phyloP scores from a whole-genome alignment of 1,284 basidiomycete species.

The Cryptococcus hybrid region DNA sequence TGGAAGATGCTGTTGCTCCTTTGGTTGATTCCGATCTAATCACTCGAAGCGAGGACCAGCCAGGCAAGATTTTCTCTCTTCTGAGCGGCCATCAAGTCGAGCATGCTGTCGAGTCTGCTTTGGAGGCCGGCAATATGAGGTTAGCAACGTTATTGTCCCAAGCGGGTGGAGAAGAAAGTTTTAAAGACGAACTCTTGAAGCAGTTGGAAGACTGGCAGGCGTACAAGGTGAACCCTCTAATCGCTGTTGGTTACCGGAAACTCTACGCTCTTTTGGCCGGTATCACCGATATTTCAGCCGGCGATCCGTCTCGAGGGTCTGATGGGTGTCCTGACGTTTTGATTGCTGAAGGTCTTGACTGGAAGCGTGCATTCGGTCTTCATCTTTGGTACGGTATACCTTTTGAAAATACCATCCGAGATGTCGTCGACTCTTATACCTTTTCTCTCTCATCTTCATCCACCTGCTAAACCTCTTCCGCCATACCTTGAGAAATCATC shows the following conservation, averaged over 20 bases:
- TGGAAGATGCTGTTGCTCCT: conserved; percentile 70
- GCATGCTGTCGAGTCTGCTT: conserved; percentile 72
- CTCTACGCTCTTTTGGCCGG: conserved; percentile 87
- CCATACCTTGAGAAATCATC: conserved; percentile 59
- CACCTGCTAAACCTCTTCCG: conserved; percentile 63
- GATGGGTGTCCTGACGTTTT: conserved; percentile 65
- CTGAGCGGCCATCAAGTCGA: conserved; percentile 86
- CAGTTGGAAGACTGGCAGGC: conserved; percentile 85
- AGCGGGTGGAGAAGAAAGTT: conserved; percentile 74
- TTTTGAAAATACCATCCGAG: conserved; percentile 68
- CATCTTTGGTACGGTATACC: conserved; percentile 85
- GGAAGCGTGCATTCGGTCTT: conserved; percentile 91
- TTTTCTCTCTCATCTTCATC: conserved; percentile 51
- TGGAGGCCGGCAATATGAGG: conserved; percentile 75
- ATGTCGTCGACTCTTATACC: conserved; percentile 70
- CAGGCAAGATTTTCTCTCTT: conserved; percentile 67
- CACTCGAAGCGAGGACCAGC: conserved; percentile 51
- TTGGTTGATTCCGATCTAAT: conserved; percentile 74
- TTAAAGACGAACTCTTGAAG: conserved; percentile 68
- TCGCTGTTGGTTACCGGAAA: conserved; percentile 68
- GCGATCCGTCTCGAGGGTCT: conserved; percentile 55
- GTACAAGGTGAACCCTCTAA: conserved; percentile 69
- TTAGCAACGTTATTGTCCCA: conserved; percentile 92
- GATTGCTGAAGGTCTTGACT: conserved; percentile 81
- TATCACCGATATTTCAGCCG: conserved; percentile 64